Evolutionary conservation across 805 yeast genomes (phyloP).

Genomic region (Candida berthetii): DNA sequence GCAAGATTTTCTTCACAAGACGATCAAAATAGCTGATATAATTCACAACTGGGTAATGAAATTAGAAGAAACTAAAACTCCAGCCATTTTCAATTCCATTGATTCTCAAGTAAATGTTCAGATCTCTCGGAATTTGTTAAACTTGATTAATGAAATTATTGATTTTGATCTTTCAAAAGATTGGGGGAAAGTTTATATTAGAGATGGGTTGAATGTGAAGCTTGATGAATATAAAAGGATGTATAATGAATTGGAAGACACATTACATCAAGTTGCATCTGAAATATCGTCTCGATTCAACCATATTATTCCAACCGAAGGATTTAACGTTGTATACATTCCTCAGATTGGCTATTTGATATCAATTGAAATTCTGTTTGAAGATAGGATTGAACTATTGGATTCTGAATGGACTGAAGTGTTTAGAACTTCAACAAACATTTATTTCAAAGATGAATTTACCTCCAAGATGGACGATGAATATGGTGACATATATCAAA

Average conservation of each 20-base stretch:
- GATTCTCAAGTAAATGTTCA: conserved; percentile 6
- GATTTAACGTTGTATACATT: conserved; percentile 31
- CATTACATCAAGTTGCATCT: conserved; percentile 19
- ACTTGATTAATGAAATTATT: conserved; percentile 20
- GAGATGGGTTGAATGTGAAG: conserved; percentile 21
- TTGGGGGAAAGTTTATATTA: conserved; percentile 20
- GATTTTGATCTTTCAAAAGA: conserved; percentile 31
- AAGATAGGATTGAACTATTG: conserved; percentile 1
- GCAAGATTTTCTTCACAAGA: conserved; percentile 14
- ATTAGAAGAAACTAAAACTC: conserved; percentile 2
- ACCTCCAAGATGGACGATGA: conserved; percentile 27
- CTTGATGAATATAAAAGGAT: conserved; percentile 20
- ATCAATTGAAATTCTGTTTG: conserved; percentile 20
- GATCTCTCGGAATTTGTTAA: conserved; percentile 6
- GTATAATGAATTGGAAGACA: conserved; percentile 26
- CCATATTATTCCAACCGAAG: conserved; percentile 5
- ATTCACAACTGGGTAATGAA: conserved; percentile 5
- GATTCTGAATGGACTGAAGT: conserved; percentile 26
- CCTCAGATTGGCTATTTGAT: conserved; percentile 40
- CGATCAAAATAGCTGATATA: conserved; percentile 10
- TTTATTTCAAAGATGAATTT: conserved; percentile 28
- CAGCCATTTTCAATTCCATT: conserved; percentile 11
- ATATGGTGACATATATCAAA: conserved; percentile 35
- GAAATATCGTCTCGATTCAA: conserved; percentile 5
- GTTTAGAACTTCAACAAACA: conserved; percentile 29